A percentile compares a stretch with the other conserved stretches of the same genome.
These are phyloP conservation scores for Cordyceps farinosa DNA, from an alignment of 2,329 filamentous ascomycete genomes.

Conservation along the genomic window DNA sequence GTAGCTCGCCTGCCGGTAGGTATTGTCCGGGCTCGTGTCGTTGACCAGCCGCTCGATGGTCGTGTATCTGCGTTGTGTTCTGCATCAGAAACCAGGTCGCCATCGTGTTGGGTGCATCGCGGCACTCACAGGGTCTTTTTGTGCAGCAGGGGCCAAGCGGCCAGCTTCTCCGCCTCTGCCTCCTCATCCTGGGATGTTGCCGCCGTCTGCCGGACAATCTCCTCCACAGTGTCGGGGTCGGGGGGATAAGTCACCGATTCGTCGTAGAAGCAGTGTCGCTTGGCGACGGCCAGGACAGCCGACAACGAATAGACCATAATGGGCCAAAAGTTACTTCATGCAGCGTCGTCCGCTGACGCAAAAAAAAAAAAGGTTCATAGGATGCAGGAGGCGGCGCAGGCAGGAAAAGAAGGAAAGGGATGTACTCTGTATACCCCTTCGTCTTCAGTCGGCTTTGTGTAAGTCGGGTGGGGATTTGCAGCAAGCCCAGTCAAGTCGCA, in stretches of 20 bases:
- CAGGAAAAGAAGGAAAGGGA: background rate
- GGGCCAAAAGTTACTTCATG: background rate
- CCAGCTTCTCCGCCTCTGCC: background rate
- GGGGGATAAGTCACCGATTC: slow-evolving; percentile 31
- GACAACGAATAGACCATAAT: slow-evolving; percentile 25
- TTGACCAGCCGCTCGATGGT: slow-evolving; percentile 33
- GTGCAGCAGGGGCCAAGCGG: slow-evolving; percentile 20
- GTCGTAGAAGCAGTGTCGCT: slow-evolving; percentile 35
- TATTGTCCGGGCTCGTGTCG: slow-evolving; percentile 33
- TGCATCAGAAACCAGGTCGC: background rate
- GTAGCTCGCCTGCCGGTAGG: slow-evolving; percentile 37
- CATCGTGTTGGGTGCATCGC: background rate
- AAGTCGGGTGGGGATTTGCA: background rate
- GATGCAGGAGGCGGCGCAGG: background rate
- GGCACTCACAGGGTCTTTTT: slow-evolving; percentile 26
- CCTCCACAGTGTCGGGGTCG: background rate
- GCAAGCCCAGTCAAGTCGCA: background rate
- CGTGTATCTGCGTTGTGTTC: slow-evolving; percentile 29
- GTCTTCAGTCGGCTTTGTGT: background rate
- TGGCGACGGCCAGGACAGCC: slow-evolving; percentile 33
- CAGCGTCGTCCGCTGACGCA: background rate
- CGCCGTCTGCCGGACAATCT: slow-evolving; percentile 15
- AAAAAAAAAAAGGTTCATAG: background rate
- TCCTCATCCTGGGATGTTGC: background rate
- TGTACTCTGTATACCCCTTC: background rate